Percentiles rank a stretch among this genome's conserved stretches.
phyloP scores from a whole-genome alignment of 1,284 basidiomycete species.

The Cutaneotrichosporon sp. region DNA sequence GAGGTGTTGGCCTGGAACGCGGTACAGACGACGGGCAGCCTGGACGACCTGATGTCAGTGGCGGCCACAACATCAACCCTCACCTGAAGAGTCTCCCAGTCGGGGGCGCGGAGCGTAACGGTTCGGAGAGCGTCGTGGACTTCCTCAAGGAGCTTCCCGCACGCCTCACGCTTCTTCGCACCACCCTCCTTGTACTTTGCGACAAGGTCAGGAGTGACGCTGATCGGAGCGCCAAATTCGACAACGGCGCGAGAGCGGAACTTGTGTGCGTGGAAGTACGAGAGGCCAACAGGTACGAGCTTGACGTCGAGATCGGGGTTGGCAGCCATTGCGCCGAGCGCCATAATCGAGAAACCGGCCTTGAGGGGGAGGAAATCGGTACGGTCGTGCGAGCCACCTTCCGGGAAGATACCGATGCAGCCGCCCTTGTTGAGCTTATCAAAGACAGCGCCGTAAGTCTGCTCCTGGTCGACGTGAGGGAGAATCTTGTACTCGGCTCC shows the following conservation, averaged over 20 bases:
- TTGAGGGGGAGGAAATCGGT: conserved; percentile 91
- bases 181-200: conserved; percentile 90
- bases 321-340: conserved; percentile 92
- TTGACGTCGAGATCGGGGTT: conserved; percentile 81
- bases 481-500: conserved; percentile 72
- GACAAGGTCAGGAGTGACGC: conserved; percentile 79
- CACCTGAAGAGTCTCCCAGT: conserved; percentile 97
- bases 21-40: conserved; percentile 90
- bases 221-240: conserved; percentile 89
- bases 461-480: conserved; percentile 83
- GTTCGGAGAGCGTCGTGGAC: conserved; percentile 96
- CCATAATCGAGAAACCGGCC: conserved; percentile 94
- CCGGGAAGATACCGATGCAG: conserved; percentile 92
- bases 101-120: conserved; percentile 91
- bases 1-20: conserved; percentile 88
- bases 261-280: conserved; percentile 91
- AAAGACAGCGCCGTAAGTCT: conserved; percentile 95
- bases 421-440: conserved; percentile 79
- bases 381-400: conserved; percentile 95
- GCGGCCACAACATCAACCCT: conserved; percentile 16
- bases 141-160: conserved; percentile 80
- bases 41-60: conserved; percentile 80
- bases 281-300: conserved; percentile 89
- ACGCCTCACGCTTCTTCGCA: conserved; percentile 81
- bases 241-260: conserved; percentile 94